Percentiles rank a stretch among this genome's conserved stretches.
Evolutionary conservation across 345 rosid species (phyloP).

Genomic region (Triadica sebifera): DNA sequence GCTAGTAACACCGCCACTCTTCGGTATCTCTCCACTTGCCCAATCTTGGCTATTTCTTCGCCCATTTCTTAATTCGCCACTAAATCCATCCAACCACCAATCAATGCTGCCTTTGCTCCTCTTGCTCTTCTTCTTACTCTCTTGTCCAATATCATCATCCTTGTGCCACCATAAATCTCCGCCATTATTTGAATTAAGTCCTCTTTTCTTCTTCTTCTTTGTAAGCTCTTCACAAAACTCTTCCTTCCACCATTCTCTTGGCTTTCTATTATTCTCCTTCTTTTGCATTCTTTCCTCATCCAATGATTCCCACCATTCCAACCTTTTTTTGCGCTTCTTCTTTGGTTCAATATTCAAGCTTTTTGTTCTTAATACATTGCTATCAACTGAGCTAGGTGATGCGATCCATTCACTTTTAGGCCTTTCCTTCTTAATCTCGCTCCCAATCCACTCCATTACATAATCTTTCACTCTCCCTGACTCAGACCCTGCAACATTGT

Average conservation of each 20-base stretch:
- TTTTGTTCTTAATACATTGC: slow-evolving; percentile 30
- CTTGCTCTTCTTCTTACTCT: slow-evolving; percentile 47
- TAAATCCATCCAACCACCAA: slow-evolving; percentile 47
- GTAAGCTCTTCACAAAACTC: slow-evolving; percentile 75
- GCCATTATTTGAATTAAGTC: slow-evolving; percentile 34
- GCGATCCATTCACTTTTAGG: slow-evolving; percentile 49
- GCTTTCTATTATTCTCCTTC: slow-evolving; percentile 56
- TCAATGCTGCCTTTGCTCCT: slow-evolving; percentile 56
- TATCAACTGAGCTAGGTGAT: slow-evolving; percentile 30
- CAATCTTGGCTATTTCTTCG: slow-evolving; percentile 59
- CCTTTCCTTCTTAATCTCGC: slow-evolving; percentile 67
- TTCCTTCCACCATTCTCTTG: slow-evolving; percentile 87
- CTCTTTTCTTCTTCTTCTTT: slow-evolving; percentile 54
- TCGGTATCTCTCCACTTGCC: slow-evolving; percentile 58
- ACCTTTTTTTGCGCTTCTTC: slow-evolving; percentile 29
- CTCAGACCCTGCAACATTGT: slow-evolving; percentile 50
- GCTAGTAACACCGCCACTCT: slow-evolving; percentile 76
- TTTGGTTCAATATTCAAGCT: slow-evolving; percentile 33
- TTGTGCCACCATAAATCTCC: slow-evolving; percentile 68
- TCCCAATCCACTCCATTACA: slow-evolving; percentile 82
- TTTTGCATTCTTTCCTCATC: slow-evolving; percentile 32
- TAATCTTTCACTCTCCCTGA: slow-evolving; percentile 76
- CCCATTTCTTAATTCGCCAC: slow-evolving; percentile 52
- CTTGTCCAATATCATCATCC: slow-evolving; percentile 44
- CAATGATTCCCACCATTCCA: slow-evolving; percentile 35